Base-by-base conservation (phyloP, 495 filamentous ascomycete species). In the Hypoxylon perforatum region DNA sequence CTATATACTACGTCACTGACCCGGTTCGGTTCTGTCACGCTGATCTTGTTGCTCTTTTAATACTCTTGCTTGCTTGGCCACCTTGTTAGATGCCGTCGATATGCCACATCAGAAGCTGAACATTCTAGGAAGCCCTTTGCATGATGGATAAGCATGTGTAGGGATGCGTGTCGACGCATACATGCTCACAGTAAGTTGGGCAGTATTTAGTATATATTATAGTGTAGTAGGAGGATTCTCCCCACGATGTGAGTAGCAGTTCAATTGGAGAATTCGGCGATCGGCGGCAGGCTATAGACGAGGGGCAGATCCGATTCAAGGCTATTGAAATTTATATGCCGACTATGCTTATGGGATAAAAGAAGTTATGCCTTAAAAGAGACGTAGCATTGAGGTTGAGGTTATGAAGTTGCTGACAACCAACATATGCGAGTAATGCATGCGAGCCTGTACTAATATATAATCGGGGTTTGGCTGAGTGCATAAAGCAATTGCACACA, bases 241-340 rank as follows among this genome's bases (percentile, higher is more conserved):
- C 55, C 33, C 36, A 49, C 50, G 57, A 56, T 55, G 54, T 50
- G 53, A 41, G 47, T 62, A 21, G 59, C 44, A 53, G 46, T 58
- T 63, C 36, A 47, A 51, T 45, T 63, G 45, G 65, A 58, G 53
- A 54, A 45, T n/a, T 58, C 25, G 57, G 48, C 45, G 65, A 69
- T 69, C 65, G 59, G 56, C 65, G 50, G 60, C 38, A 57, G 49
- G 65, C 58, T 63, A 54, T 44, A 63, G 48, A 18, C 59, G 49
- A 69, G 60, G 59, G 65, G 65, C 52, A 63, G 55, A 69, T 69
- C 59, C 65, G 59, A 68, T 58, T 68, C 54, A 61, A 62, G 36
- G 59, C 41, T 28, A 62, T 39, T 47, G 48, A 59, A 21, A 38
- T 44, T 15, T 33, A 48, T 42, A 30, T 45, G 30, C 47, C 45